Evolutionary conservation across 331 rosid species (phyloP), one percentile per base, ranked within the genome.

Genomic region (Rhamnella rubrinervis): DNA sequence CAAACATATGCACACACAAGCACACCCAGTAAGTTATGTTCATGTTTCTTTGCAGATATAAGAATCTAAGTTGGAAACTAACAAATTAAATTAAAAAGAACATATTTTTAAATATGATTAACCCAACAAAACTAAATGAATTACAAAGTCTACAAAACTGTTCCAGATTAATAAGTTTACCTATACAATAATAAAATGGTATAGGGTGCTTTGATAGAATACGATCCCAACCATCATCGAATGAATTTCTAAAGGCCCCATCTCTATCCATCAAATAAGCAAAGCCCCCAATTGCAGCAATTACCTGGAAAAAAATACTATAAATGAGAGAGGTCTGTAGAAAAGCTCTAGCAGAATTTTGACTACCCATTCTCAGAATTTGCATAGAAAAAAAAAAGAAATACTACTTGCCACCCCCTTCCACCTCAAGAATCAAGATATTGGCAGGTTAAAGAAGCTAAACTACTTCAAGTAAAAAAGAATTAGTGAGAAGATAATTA

Each of bases 191-290:
- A 78, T 95, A 95, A 78, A 95, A 95, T 75, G 99, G 99, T 77
- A 95, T 81, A 21, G 99, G 99, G 81, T 89, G 99, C 71, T 79
- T 95, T 74, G 99, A 95, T 68, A 95, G 82, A 82, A 95, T 85
- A 71, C 84, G 86, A 85, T 95, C 97, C 99, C 99, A 95, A 66
- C 97, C 89, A 77, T 89, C 99, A 72, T 85, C 87, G 71, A 95
- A 95, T 21, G 99, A 91, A 81, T 91, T 95, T 84, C 97, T 89
- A 88, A 91, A 95, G 59, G 79, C 55, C 37, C 97, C 99, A 79
- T 95, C 97, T 83, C 85, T 95, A 87, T 95, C 99, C 97, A 91
- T 89, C 37, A 95, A 62, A 85, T 83, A 95, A 1, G 99, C 97
- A 76, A 91, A 95, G 77, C 90, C 96, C 59, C 92, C 96, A 16